Evolutionary conservation across 2,329 filamentous ascomycete genomes (phyloP).

Genomic region (Amphichorda felina): DNA sequence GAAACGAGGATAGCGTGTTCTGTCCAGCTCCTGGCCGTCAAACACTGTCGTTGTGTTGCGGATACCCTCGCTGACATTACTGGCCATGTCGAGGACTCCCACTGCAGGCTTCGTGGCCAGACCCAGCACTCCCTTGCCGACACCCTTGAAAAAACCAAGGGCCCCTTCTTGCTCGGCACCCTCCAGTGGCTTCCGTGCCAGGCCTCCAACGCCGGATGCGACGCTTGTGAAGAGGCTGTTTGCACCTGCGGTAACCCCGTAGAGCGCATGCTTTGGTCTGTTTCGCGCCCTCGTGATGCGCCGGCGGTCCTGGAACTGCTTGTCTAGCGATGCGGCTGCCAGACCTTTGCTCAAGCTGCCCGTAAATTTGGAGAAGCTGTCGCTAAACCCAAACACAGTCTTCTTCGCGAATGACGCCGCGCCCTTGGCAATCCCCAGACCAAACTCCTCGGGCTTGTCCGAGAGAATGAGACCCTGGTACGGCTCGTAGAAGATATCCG

Average conservation of each 20-base stretch:
- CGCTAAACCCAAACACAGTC: slow-evolving; percentile 91
- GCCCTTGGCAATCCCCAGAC: slow-evolving; percentile 89
- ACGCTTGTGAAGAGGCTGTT: slow-evolving; percentile 91
- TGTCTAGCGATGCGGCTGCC: slow-evolving; percentile 89
- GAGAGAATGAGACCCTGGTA: slow-evolving; percentile 97
- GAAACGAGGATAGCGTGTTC: slow-evolving; percentile 85
- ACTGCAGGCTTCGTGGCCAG: slow-evolving; percentile 96
- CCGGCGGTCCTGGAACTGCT: slow-evolving; percentile 94
- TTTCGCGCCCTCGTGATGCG: slow-evolving; percentile 90
- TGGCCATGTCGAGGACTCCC: slow-evolving; percentile 91
- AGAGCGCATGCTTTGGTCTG: slow-evolving; percentile 90
- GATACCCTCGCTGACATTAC: slow-evolving; percentile 93
- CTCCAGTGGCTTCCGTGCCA: slow-evolving; percentile 87
- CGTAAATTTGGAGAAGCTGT: slow-evolving; percentile 96
- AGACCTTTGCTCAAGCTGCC: slow-evolving; percentile 95
- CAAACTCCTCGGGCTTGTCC: slow-evolving; percentile 88
- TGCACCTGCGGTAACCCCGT: slow-evolving; percentile 88
- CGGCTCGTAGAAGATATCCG: slow-evolving; percentile 97
- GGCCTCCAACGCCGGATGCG: slow-evolving; percentile 83
- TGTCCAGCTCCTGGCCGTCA: slow-evolving; percentile 86
- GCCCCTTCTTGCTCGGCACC: slow-evolving; percentile 93
- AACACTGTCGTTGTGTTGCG: slow-evolving; percentile 98
- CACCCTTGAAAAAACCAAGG: slow-evolving; percentile 90
- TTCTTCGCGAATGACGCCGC: slow-evolving; percentile 98
- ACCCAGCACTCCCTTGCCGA: slow-evolving; percentile 88